Percentiles rank a stretch among this genome's conserved stretches.
phyloP scores from a whole-genome alignment of 352 stramenopile species.

The Globisporangium cylindrosporum region DNA sequence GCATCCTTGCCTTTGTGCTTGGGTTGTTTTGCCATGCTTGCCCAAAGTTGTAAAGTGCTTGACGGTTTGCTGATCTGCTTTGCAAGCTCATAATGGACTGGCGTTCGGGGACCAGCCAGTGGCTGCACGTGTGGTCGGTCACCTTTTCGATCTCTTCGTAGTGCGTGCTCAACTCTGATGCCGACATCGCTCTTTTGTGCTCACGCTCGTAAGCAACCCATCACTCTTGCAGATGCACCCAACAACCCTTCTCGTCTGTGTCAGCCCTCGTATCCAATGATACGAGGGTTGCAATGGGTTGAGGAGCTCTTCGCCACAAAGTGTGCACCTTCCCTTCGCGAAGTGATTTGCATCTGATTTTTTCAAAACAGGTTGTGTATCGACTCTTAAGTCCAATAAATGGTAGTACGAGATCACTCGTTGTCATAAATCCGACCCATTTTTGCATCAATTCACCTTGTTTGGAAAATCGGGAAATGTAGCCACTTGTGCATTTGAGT shows the following conservation, averaged over 20 bases:
- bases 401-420: background rate
- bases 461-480: background rate
- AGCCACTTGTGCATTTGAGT: background rate
- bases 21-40: background rate
- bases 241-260: background rate
- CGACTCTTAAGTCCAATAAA: background rate
- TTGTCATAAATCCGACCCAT: background rate
- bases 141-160: background rate
- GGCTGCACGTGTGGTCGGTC: background rate
- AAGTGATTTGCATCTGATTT: background rate
- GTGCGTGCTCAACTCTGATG: background rate
- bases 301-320: background rate
- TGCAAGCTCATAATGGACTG: background rate
- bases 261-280: background rate
- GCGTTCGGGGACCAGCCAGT: background rate
- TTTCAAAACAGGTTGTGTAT: background rate
- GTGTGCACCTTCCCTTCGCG: background rate
- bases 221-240: background rate
- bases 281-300: background rate
- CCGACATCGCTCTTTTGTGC: background rate
- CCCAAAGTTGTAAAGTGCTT: background rate
- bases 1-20: background rate
- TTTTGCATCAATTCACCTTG: background rate
- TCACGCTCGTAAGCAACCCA: background rate
- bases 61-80: background rate